A percentile compares a stretch with the other conserved stretches of the same genome.
Conservation (phyloP, 2,329 filamentous ascomycete genomes). For the Metarhizium robertsii region DNA sequence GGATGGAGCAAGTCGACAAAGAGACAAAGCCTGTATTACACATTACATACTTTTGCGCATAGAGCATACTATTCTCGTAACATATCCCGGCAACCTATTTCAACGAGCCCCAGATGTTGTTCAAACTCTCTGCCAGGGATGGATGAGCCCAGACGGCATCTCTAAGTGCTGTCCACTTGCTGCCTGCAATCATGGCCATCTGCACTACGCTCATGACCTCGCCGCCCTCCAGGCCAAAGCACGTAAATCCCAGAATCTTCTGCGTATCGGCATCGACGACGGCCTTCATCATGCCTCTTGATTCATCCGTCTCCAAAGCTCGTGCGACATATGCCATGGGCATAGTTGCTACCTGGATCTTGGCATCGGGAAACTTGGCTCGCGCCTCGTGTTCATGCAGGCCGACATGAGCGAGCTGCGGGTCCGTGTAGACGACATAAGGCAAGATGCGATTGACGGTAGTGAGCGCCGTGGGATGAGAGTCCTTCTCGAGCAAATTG, state of each 20-base stretch:
- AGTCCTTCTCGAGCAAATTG: conserved; percentile 26
- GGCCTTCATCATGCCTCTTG: conserved; percentile 43
- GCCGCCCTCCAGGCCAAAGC: conserved; percentile 40
- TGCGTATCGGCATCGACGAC: conserved; percentile 36
- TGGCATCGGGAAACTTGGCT: conserved; percentile 11
- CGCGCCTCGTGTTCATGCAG: conserved; percentile 30
- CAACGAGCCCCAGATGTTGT: conserved; percentile 34
- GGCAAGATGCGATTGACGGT: conserved; percentile 17
- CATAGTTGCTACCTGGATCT: conserved; percentile 36
- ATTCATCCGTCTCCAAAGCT: conserved; percentile 41
- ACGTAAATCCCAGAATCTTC: conserved; percentile 42
- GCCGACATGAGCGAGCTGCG: conserved; percentile 43
- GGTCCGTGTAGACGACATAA: conserved; percentile 43
- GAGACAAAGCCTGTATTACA: too few species aligned
- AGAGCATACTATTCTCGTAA: too few species aligned
- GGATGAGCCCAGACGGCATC: conserved; percentile 42
- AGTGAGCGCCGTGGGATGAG: background rate
- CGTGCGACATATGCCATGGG: conserved; percentile 42
- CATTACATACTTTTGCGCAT: too few species aligned
- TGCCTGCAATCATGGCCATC: conserved; percentile 39
- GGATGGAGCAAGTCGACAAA: too few species aligned
- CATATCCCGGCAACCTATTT: background rate
- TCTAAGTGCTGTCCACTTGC: conserved; percentile 34
- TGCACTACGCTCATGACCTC: conserved; percentile 45
- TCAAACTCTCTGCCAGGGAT: conserved; percentile 39